These are phyloP conservation scores for Phytophthora rubi DNA, from an alignment of 352 stramenopile genomes.

Conservation along the genomic window DNA sequence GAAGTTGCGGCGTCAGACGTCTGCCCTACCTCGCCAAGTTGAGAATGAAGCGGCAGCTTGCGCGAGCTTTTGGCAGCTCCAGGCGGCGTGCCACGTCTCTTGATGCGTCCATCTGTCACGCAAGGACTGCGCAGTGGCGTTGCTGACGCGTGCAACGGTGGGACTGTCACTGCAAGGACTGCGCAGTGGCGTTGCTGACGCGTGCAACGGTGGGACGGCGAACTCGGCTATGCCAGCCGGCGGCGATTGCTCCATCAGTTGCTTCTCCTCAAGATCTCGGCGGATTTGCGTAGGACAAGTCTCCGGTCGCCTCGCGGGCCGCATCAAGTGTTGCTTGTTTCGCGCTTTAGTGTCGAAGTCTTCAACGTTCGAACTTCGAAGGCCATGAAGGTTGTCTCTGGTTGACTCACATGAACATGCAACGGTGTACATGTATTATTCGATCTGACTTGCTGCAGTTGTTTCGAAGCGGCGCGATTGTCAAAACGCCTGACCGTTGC, in stretches of 20 bases:
- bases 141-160: conserved; percentile 21
- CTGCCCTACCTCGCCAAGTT: conserved; percentile 29
- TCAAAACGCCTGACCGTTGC: conserved; percentile 9
- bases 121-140: conserved; percentile 9
- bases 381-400: not conserved
- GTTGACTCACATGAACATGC: not conserved
- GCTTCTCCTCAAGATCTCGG: conserved; percentile 27
- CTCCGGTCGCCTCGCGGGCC: not conserved
- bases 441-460: not conserved
- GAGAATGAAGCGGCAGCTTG: conserved; percentile 24
- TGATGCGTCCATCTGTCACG: conserved; percentile 22
- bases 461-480: conserved; percentile 10
- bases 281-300: conserved; percentile 15
- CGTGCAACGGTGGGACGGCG: conserved; percentile 23
- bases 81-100: conserved; percentile 19
- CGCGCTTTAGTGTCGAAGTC: conserved; percentile 20
- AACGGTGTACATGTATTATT: not conserved
- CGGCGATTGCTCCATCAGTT: conserved; percentile 15
- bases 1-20: not conserved
- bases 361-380: conserved; percentile 19
- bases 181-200: conserved; percentile 15
- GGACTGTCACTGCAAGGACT: conserved; percentile 15
- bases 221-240: conserved; percentile 17
- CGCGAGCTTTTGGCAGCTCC: conserved; percentile 2
- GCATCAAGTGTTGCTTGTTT: not conserved